Percentiles rank a stretch among this genome's conserved stretches.
These are phyloP conservation scores for Rubroboletus satanas DNA, from an alignment of 768 basidiomycete species.

Conservation along the genomic window DNA sequence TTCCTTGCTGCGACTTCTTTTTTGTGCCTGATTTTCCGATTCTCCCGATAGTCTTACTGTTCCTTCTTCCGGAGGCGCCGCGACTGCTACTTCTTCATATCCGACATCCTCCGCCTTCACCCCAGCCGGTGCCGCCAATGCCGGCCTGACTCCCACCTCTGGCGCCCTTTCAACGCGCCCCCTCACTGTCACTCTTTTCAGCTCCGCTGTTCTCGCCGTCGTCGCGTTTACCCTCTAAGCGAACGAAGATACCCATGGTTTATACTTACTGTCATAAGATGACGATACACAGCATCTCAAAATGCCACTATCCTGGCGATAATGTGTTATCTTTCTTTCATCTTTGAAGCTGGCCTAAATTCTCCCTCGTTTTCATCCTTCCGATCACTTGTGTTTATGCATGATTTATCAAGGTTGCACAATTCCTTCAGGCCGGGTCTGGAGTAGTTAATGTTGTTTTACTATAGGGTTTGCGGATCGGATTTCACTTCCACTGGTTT, in stretches of 20 bases:
- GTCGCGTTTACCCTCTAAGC: constrained; percentile 24
- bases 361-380: background rate
- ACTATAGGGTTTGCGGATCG: background rate
- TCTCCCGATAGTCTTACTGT: background rate
- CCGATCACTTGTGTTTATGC: constrained; percentile 8
- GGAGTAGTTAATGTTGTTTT: constrained; percentile 9
- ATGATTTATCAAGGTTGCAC: constrained; percentile 10
- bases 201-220: constrained; percentile 18
- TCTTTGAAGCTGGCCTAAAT: constrained; percentile 12
- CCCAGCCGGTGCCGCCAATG: constrained; percentile 34
- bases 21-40: constrained; percentile 2
- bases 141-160: constrained; percentile 24
- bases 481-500: constrained; percentile 15
- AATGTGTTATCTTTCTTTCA: background rate
- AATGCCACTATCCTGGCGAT: constrained; percentile 25
- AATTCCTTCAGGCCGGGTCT: constrained; percentile 9
- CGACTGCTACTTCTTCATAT: background rate
- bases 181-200: constrained; percentile 22
- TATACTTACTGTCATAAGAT: constrained; percentile 38
- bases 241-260: constrained; percentile 6
- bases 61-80: background rate
- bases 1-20: background rate
- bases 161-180: constrained; percentile 26
- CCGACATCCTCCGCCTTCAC: constrained; percentile 14
- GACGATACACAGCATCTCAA: constrained; percentile 33